Conservation (phyloP, 768 basidiomycete genomes). For the Lactifluus volemus region DNA sequence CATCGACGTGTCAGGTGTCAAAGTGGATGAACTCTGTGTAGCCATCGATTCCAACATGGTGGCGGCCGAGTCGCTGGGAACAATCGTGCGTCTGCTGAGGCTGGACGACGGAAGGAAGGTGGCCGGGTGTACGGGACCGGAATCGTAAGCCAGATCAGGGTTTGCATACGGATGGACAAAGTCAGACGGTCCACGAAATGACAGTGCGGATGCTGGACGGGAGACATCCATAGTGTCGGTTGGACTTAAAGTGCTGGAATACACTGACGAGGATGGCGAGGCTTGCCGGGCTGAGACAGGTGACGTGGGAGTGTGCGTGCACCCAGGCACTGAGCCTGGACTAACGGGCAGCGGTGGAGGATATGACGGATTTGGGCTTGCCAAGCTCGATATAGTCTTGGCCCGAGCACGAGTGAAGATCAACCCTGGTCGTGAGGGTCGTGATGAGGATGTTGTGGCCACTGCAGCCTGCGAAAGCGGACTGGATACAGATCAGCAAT, state of each 20-base stretch:
- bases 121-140: conserved; percentile 15
- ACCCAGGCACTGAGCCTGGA: conserved; percentile 3
- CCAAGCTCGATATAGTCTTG: conserved; percentile 24
- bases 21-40: conserved; percentile 25
- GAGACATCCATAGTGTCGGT: conserved; percentile 19
- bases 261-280: conserved; percentile 16
- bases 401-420: conserved; percentile 34
- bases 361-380: conserved; percentile 7
- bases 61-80: conserved; percentile 12
- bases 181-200: conserved; percentile 20
- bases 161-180: conserved; percentile 74
- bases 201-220: conserved; percentile 16
- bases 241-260: conserved; percentile 14
- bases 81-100: conserved; percentile 18
- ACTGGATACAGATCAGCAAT: conserved; percentile 28
- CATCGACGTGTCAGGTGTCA: conserved; percentile 19
- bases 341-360: conserved; percentile 13
- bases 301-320: neutral
- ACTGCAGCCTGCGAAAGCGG: conserved; percentile 52
- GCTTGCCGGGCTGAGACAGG: conserved; percentile 4
- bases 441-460: conserved; percentile 34
- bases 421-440: conserved; percentile 35
- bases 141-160: conserved; percentile 50
- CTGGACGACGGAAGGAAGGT: conserved; percentile 27
- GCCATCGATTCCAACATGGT: conserved; percentile 27